A percentile compares a stretch with the other conserved stretches of the same genome.
phyloP scores from a whole-genome alignment of 305 asterid genomes.

The Rubia occidens region DNA sequence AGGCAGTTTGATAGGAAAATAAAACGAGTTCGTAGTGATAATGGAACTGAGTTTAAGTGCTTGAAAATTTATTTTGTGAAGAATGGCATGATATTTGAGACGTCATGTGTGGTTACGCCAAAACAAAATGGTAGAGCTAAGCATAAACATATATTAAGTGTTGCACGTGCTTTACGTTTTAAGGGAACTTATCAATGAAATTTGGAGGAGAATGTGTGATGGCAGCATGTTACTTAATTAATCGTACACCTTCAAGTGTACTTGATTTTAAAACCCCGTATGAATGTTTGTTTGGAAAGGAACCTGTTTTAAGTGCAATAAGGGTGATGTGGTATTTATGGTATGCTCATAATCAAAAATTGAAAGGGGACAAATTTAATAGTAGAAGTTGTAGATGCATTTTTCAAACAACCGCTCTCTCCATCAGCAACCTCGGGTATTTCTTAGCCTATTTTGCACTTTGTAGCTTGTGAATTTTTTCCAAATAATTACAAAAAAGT shows the following conservation, averaged over 20 bases:
- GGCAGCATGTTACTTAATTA: no score
- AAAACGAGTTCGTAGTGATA: slow-evolving; percentile 10
- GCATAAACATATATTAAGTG: neutral
- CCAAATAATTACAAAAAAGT: neutral
- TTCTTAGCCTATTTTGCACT: neutral
- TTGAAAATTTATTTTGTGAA: slow-evolving; percentile 1
- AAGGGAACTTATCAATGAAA: neutral
- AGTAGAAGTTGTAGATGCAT: no score
- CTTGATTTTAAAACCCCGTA: no score
- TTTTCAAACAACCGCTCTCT: neutral
- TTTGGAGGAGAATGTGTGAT: slow-evolving; percentile 18
- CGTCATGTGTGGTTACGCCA: slow-evolving; percentile 4
- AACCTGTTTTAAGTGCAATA: no score
- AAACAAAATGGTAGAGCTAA: neutral
- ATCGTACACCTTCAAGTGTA: no score
- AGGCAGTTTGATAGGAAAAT: neutral
- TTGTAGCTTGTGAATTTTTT: neutral
- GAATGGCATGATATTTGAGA: slow-evolving; percentile 11
- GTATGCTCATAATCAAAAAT: no score
- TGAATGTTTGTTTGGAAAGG: no score
- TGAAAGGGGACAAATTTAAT: no score
- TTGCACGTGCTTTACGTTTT: neutral
- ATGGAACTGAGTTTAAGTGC: neutral
- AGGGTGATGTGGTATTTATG: no score
- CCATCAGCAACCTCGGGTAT: neutral